Evolutionary conservation across 192 early-diverging fungal genomes (phyloP), one percentile per base, ranked within the genome.

Genomic region (Coemansia interrupta): DNA sequence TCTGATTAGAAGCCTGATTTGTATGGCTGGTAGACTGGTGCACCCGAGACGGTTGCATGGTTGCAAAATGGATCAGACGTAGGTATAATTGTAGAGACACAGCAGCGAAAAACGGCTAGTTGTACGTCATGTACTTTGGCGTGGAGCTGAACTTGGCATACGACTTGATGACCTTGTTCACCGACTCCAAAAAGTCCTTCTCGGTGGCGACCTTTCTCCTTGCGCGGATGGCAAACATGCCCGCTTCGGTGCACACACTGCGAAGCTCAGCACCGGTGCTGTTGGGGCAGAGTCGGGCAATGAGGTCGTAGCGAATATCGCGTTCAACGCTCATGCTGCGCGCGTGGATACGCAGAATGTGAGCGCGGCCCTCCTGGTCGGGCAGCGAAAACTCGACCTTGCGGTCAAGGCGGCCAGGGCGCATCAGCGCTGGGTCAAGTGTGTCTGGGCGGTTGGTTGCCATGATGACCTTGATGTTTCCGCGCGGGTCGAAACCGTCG

Each of bases 391-490:
- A 99, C 79, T 99, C 97, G 15, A 99, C 90, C 81, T 98, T 98
- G 51, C 97, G 87, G 74, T 99, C 97, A 61, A 99, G 81, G 69
- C 97, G 92, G 54, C 97, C 97, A 28, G 97, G 97, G 54, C 97
- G 89, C 84, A 98, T 71, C 51, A 99, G 78, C 19, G 97, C 97
- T 11, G 97, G 97, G 73, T 99, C 97, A 32, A 99, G 73, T 18
- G 97, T 99, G 80, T 99, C 97, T 10, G 95, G 95, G 56, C 94
- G 77, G 79, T 97, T 99, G 6, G 97, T 99, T 1, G 97, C 97
- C 97, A 99, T 99, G 40, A 99, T 81, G 10, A 98, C 95, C 72
- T 99, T 99, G 81, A 99, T 99, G 69, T 99, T 99, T 41, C 97
- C 97, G 60, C 97, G 89, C 23, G 97, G 92, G 68, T 99, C 97